phyloP scores from a whole-genome alignment of 768 basidiomycete genomes.

The Phlebiopsis gigantea region DNA sequence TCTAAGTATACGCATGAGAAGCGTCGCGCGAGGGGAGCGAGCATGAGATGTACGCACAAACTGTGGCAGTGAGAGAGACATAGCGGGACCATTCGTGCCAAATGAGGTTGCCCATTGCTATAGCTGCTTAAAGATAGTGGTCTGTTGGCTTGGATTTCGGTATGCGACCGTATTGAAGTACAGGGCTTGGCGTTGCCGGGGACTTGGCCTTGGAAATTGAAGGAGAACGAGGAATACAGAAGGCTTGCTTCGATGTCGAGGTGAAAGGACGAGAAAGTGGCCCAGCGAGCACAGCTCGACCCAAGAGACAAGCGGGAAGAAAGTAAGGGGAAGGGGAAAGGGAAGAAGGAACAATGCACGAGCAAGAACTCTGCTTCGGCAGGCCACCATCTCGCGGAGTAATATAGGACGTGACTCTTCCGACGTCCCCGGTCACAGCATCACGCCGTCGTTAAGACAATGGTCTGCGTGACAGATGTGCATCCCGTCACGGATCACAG shows the following conservation, averaged over 20 bases:
- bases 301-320: conserved; percentile 23
- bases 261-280: conserved; percentile 23
- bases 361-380: background rate
- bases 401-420: conserved; percentile 7
- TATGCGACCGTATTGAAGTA: conserved; percentile 1
- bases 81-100: conserved; percentile 77
- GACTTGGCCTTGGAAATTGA: conserved; percentile 17
- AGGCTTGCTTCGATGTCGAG: conserved; percentile 24
- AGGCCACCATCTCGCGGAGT: background rate
- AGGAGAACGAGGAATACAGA: conserved; percentile 19
- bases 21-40: conserved; percentile 8
- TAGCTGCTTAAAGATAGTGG: background rate
- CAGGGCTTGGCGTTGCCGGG: conserved; percentile 15
- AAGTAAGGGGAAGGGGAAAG: conserved; percentile 22
- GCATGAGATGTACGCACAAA: conserved; percentile 49
- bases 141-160: conserved; percentile 1
- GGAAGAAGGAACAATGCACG: conserved; percentile 11
- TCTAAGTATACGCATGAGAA: no score
- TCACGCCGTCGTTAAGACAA: conserved; percentile 11
- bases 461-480: background rate
- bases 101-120: conserved; percentile 69
- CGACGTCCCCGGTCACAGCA: conserved; percentile 2
- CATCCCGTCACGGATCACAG: background rate
- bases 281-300: conserved; percentile 38
- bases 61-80: conserved; percentile 60